Percentiles rank a stretch among this genome's conserved stretches.
These are phyloP conservation scores for Naganishia antarctica DNA, from an alignment of 768 basidiomycete species.

Conservation along the genomic window DNA sequence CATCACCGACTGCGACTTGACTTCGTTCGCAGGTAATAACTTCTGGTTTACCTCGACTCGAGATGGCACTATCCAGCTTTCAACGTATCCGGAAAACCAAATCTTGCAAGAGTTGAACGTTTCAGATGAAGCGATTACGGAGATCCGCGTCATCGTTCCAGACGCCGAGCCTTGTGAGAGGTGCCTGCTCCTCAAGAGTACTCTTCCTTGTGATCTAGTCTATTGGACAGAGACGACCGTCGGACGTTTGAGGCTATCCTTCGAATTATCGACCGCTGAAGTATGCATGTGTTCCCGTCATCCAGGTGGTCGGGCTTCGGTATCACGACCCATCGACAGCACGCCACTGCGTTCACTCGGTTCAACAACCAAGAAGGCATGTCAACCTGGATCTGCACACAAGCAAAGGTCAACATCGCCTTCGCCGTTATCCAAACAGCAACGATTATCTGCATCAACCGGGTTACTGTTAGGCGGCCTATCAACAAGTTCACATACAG, in stretches of 20 bases:
- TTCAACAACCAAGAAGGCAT: background rate
- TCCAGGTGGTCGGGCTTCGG: slow-evolving; percentile 9
- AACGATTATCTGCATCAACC: background rate
- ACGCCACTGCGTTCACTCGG: slow-evolving; percentile 1
- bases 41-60: background rate
- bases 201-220: background rate
- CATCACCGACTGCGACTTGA: background rate
- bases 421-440: slow-evolving; percentile 8
- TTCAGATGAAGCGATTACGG: slow-evolving; percentile 3
- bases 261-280: background rate
- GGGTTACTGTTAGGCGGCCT: background rate
- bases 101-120: background rate
- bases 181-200: slow-evolving; percentile 5
- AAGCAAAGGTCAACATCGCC: slow-evolving; percentile 14
- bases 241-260: slow-evolving; percentile 4
- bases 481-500: background rate
- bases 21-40: background rate
- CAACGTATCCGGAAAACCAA: background rate
- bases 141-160: background rate
- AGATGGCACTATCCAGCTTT: slow-evolving; percentile 1
- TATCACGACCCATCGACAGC: slow-evolving; percentile 5
- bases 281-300: slow-evolving; percentile 10
- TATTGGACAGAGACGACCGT: background rate
- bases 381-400: slow-evolving; percentile 8
- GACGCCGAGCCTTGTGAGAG: background rate